Percentiles rank a stretch among this genome's conserved stretches.
phyloP scores from a whole-genome alignment of 1,139 yeast genomes.

The Kurtzmaniella quercitrusa region DNA sequence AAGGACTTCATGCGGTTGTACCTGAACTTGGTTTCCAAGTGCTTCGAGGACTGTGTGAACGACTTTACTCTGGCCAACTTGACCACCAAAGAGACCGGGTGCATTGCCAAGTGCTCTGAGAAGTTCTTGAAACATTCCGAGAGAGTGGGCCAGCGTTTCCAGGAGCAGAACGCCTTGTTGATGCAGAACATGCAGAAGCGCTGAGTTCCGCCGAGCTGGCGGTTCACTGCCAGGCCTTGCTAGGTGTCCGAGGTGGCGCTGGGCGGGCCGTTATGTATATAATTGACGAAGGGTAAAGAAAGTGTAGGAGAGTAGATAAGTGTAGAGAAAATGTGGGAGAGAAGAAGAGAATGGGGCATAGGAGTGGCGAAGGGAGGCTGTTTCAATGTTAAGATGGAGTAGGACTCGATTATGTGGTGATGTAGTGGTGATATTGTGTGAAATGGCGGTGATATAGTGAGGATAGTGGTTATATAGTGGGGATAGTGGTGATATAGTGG shows the following conservation, averaged over 20 bases:
- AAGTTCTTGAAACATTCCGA: conserved; percentile 97
- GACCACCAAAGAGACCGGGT: conserved; percentile 76
- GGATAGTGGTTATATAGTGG: no score
- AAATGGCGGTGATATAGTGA: no score
- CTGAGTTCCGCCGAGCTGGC: no score
- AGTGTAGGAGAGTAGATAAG: no score
- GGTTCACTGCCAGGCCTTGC: no score
- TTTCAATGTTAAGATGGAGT: no score
- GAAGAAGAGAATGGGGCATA: no score
- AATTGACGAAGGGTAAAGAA: neutral
- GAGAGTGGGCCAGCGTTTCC: conserved; percentile 98
- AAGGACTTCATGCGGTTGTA: conserved; percentile 96
- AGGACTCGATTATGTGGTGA: no score
- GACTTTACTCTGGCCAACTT: conserved; percentile 92
- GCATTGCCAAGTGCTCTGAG: conserved; percentile 91
- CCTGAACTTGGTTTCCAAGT: conserved; percentile 92
- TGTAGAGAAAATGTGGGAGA: no score
- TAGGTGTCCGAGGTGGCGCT: neutral
- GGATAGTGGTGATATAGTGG: no score
- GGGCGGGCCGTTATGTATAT: neutral
- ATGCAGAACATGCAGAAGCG: conserved; percentile 45
- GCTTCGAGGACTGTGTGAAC: conserved; percentile 95
- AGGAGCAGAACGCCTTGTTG: conserved; percentile 76
- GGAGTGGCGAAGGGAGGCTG: no score
- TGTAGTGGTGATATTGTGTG: no score